Percentiles rank a stretch among this genome's conserved stretches.
phyloP scores from a whole-genome alignment of 139 green algal genomes.

The Diplosphaera chodatii region DNA sequence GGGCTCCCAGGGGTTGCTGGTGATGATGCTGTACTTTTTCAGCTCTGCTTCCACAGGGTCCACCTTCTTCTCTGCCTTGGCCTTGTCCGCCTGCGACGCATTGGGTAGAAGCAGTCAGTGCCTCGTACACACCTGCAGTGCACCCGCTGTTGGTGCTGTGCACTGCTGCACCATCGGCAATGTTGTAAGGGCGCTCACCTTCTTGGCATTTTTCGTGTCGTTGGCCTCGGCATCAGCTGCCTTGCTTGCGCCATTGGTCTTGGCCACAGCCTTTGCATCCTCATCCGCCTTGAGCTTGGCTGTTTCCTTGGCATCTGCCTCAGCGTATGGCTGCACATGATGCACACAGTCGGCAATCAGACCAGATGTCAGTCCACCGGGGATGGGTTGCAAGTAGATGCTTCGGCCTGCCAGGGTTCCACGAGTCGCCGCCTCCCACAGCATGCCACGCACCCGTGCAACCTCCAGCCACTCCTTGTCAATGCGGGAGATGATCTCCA shows the following conservation, averaged over 20 bases:
- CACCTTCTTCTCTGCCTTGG: constrained; percentile 27
- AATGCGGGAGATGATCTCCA: constrained; percentile 91
- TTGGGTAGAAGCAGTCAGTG: constrained; percentile 12
- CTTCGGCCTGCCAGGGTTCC: no score
- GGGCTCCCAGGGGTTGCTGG: constrained; percentile 80
- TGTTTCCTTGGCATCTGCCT: background rate
- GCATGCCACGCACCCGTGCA: background rate
- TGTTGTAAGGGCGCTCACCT: constrained; percentile 8
- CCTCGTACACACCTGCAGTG: background rate
- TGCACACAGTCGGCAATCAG: no score
- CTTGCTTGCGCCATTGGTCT: constrained; percentile 5
- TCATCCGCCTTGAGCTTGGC: constrained; percentile 14
- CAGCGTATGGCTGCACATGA: constrained; percentile 6
- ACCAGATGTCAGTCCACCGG: no score
- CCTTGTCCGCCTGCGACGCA: constrained; percentile 11
- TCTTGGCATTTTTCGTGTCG: constrained; percentile 38
- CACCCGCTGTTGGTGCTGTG: background rate
- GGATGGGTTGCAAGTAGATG: no score
- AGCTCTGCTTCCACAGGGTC: constrained; percentile 41
- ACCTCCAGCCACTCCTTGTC: constrained; percentile 39
- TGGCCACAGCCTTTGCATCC: constrained; percentile 5
- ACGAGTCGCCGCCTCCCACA: no score
- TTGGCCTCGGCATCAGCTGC: constrained; percentile 30
- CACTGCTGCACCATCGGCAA: constrained; percentile 3
- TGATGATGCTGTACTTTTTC: constrained; percentile 72